Evolutionary conservation across 139 green algal species (phyloP).

Genomic region (Chlorella sorokiniana): DNA sequence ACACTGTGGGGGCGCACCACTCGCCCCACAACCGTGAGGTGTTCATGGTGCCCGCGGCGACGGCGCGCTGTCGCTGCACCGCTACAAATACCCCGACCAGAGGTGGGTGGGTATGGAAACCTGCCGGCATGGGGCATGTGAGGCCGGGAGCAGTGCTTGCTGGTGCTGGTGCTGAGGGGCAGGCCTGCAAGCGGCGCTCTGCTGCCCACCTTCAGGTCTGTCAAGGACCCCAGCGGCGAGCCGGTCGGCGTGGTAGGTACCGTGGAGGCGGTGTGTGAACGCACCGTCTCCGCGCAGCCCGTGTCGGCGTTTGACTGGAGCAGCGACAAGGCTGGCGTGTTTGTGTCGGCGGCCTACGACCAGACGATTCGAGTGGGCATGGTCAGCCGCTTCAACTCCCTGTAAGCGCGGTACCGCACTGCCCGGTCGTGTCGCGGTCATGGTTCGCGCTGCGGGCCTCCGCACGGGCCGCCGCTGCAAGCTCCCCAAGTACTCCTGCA

Average conservation of each 20-base stretch:
- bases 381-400: slow-evolving; percentile 75
- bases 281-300: slow-evolving; percentile 79
- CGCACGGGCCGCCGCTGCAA: too few species aligned
- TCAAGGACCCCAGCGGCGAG: slow-evolving; percentile 70
- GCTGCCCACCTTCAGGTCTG: slow-evolving; percentile 3
- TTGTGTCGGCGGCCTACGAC: slow-evolving; percentile 82
- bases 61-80: slow-evolving; percentile 84
- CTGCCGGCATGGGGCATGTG: background rate
- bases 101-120: slow-evolving; percentile 41
- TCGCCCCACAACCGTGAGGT: slow-evolving; percentile 91
- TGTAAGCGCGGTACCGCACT: too few species aligned
- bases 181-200: background rate
- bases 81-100: slow-evolving; percentile 91
- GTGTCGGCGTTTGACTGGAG: slow-evolving; percentile 85
- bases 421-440: too few species aligned
- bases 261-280: slow-evolving; percentile 66
- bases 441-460: too few species aligned
- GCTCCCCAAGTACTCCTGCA: too few species aligned
- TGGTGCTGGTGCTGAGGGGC: background rate
- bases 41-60: slow-evolving; percentile 76
- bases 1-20: slow-evolving; percentile 48
- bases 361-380: slow-evolving; percentile 85
- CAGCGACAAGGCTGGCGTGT: slow-evolving; percentile 85
- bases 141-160: background rate
- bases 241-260: slow-evolving; percentile 75